A percentile compares a stretch with the other conserved stretches of the same genome.
Conservation (phyloP, 768 basidiomycete species). For the Calocybe indica region DNA sequence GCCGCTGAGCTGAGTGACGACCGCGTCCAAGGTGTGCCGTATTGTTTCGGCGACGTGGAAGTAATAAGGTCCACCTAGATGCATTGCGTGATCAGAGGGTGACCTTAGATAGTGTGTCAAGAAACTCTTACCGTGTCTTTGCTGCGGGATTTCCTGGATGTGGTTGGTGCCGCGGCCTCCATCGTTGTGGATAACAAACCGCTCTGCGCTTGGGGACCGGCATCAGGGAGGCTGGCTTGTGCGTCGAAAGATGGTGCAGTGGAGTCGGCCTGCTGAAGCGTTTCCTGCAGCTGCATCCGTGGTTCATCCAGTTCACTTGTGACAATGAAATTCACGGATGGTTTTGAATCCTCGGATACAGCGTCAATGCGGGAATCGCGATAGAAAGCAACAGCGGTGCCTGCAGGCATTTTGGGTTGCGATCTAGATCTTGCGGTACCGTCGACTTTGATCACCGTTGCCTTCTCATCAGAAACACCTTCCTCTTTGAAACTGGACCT, state of each 20-base stretch:
- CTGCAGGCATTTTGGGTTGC: constrained; percentile 69
- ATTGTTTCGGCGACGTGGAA: constrained; percentile 40
- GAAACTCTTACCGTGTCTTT: background rate
- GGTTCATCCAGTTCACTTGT: constrained; percentile 66
- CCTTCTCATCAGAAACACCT: background rate
- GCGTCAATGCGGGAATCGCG: constrained; percentile 54
- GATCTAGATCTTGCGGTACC: constrained; percentile 33
- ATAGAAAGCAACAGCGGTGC: constrained; percentile 69
- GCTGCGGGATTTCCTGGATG: background rate
- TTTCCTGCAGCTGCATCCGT: constrained; percentile 14
- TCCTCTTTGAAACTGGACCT: background rate
- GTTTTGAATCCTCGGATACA: constrained; percentile 39
- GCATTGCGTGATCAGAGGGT: background rate
- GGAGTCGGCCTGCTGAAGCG: constrained; percentile 16
- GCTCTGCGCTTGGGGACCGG: background rate
- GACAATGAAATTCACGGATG: constrained; percentile 69
- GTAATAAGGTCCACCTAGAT: constrained; percentile 37
- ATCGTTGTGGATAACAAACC: too few species aligned
- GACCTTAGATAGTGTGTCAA: background rate
- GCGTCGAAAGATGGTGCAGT: constrained; percentile 11
- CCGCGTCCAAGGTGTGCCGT: constrained; percentile 47
- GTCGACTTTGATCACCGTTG: too few species aligned
- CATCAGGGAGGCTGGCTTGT: constrained; percentile 1
- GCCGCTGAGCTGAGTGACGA: constrained; percentile 47
- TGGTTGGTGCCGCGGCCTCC: background rate